Base-by-base conservation (phyloP, 108 stramenopile species). In the Pseudonitzschia multiseries region DNA sequence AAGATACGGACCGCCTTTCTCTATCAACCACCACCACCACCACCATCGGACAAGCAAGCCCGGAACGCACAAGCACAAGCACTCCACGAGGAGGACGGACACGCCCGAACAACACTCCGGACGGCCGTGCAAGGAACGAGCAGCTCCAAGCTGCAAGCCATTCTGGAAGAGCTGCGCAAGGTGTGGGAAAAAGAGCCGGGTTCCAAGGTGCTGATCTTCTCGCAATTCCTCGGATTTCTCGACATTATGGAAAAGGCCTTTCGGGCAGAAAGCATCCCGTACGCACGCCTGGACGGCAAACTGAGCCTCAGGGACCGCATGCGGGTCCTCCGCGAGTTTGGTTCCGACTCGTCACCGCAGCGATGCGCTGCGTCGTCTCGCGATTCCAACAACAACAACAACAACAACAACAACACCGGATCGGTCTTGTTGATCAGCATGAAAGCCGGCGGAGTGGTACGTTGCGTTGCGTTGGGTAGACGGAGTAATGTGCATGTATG, bases 181-280 rank as follows among this genome's bases (percentile, higher is more conserved):
- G 73, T 95, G 27, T 92, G 94, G 94, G 65, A 57, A 59, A 51
- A 81, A 31, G 86, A 92, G 57, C 86, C 87, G 24, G 85, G 93
- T 0, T 83, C 85, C 20, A 95, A 95, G 72, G 86, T 91, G 0
- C 74, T 95, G 42, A 77, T 92, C 22, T 95, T 91, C 75, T 88
- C 87, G 17, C 94, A 95, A 63, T 95, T 86, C 65, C 78, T 95
- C 8, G 91, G 94, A 20, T 91, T 95, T 68, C 71, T 95, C 12
- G 91, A 92, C 69, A 62, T 95, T 32, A 59, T 91, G 48, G 79
- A 84, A 46, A 48, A 62, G 26, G 57, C 79, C 29, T 75, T 92
- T 24, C 24, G 62, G 13, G 76, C 63, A 2, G 57, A 68, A 9
- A 69, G 70, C 13, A 84, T 95, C 21, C 61, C 79, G 0, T 85